Evolutionary conservation across 768 basidiomycete species (phyloP), one percentile per base, ranked within the genome.

Genomic region (Nidularia pulvinata): DNA sequence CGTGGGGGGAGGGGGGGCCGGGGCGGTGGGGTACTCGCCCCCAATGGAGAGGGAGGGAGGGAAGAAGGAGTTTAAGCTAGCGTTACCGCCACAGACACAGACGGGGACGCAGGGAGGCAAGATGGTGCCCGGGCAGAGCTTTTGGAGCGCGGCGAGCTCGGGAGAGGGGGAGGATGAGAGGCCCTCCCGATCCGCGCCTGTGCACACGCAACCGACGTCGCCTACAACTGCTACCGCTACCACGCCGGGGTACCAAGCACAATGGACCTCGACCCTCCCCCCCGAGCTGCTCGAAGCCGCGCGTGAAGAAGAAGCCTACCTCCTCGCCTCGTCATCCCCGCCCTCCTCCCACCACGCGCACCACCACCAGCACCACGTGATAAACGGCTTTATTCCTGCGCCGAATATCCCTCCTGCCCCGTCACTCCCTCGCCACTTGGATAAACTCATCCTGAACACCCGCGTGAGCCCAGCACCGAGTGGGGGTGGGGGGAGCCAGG

Each of bases 341-440:
- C 59, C 51, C 16, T 48, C 55, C 32, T 53, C 59, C 46, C 55
- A 52, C 6, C 54, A 46, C 50, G 60, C 59, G 48, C 56, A 63
- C 50, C 46, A 55, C 51, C 49, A 65, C 52, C 16, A 65, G 10
- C 59, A 64, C 32, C 39, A 42, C 39, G 39, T 42, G 13, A 42
- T 73, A 10, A 63, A 59, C 35, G 75, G 75, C 2, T 75, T 80
- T 60, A 69, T 76, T 33, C 84, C 88, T 9, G 82, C 86, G 1
- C 91, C 93, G 14, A 84, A 85, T 58, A 89, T 95, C 55, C 95
- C 95, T 1, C 86, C 88, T 19, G 95, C 97, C 2, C 95, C 97
- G 1, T 75, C 80, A 1, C 78, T 98, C 44, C 97, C 97, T 0
- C 75, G 95, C 1, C 93, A 98, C 63, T 75, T 99, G 42, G 95